phyloP scores from a whole-genome alignment of 2,329 filamentous ascomycete species.

The Saccharata proteae region DNA sequence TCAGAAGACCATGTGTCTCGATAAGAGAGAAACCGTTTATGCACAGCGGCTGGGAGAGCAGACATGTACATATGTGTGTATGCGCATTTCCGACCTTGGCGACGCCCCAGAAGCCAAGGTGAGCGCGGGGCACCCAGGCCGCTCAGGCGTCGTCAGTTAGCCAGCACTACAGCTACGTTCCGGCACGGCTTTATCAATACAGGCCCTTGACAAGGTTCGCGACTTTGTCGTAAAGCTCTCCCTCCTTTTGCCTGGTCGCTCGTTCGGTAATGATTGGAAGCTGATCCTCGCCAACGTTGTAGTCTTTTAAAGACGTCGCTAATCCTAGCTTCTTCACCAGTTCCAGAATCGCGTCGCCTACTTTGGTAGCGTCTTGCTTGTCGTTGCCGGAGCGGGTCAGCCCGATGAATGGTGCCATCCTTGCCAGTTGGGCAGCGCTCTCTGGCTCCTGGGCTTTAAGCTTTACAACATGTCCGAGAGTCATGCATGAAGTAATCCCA shows the following conservation, averaged over 20 bases:
- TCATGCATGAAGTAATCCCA: slow-evolving; percentile 43
- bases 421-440: slow-evolving; percentile 34
- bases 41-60: no score
- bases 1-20: no score
- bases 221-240: slow-evolving; percentile 31
- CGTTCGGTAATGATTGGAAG: slow-evolving; percentile 31
- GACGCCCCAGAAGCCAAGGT: no score
- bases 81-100: no score
- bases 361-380: slow-evolving; percentile 30
- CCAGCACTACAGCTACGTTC: no score
- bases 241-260: slow-evolving; percentile 31
- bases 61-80: no score
- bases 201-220: slow-evolving; percentile 30
- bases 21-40: no score
- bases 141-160: no score
- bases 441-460: slow-evolving; percentile 35
- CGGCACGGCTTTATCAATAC: slow-evolving; percentile 26
- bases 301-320: slow-evolving; percentile 34
- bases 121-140: no score
- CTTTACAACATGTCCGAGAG: slow-evolving; percentile 42
- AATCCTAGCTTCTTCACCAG: slow-evolving; percentile 33
- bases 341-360: slow-evolving; percentile 32
- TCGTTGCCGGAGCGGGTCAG: slow-evolving; percentile 27
- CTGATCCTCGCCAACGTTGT: slow-evolving; percentile 30
- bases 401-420: slow-evolving; percentile 33